Evolutionary conservation across 2,329 filamentous ascomycete species (phyloP), one percentile per base, ranked within the genome.

Genomic region (Didymella keratinophila): DNA sequence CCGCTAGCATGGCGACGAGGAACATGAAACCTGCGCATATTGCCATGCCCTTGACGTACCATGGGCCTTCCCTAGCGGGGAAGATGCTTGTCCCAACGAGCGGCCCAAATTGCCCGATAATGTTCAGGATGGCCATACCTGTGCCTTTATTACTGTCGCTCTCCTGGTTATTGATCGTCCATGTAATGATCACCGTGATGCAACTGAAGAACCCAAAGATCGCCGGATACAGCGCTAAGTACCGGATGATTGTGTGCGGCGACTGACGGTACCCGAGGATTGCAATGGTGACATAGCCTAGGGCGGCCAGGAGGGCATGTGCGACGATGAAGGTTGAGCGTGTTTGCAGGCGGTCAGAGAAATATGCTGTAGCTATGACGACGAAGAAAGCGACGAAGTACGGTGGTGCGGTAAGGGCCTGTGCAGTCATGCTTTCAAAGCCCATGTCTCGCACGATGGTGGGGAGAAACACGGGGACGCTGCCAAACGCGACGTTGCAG

Each of bases 401-500:
- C 0, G 93, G 92, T 0, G 92, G 92, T 0, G 91, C 92, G 34
- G 89, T 87, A 58, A 96, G 86, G 6, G 88, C 91, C 82, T 97
- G 92, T 0, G 91, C 86, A 2, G 85, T 79, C 2, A 90, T 78
- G 1, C 84, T 77, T 34, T 85, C 82, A 78, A 92, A 89, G 58
- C 90, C 90, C 91, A 96, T 87, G 59, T 89, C 85, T 59, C 82
- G 81, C 45, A 96, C 84, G 62, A 96, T 92, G 23, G 90, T 92
- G 34, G 92, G 92, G 2, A 96, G 83, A 73, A 96, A 96, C 47
- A 95, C 91, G 2, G 93, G 93, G 73, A 96, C 87, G 21, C 90
- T 94, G 70, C 88, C 88, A 80, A 96, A 97, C 12, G 92, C 90
- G 74, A 96, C 89, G 77, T 97, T 96, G 71, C 90, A 88, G 75